phyloP scores from a whole-genome alignment of 1,284 basidiomycete genomes.

The Sutorius eximius region DNA sequence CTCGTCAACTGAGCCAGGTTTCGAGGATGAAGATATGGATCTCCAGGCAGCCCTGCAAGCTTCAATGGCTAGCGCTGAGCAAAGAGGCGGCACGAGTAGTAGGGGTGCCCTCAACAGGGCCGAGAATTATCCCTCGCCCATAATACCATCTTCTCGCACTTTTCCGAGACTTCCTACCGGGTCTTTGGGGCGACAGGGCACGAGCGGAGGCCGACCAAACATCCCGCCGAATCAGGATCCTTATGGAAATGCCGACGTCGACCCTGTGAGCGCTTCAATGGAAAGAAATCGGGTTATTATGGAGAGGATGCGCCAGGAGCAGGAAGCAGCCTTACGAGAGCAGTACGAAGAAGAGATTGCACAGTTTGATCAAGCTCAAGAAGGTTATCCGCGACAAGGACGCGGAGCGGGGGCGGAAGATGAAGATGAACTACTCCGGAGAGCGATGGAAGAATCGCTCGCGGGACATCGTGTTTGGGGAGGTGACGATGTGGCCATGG shows the following conservation, averaged over 20 bases:
- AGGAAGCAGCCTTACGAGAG: constrained; percentile 66
- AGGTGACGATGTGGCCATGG: constrained; percentile 11
- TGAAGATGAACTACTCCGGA: constrained; percentile 60
- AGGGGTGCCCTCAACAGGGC: constrained; percentile 10
- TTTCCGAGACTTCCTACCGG: constrained; percentile 25
- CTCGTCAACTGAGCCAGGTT: constrained; percentile 35
- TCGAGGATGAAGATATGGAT: constrained; percentile 86
- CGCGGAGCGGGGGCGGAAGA: constrained; percentile 40
- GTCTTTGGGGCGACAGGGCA: constrained; percentile 6
- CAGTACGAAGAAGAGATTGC: constrained; percentile 49
- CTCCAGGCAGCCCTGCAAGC: constrained; percentile 85
- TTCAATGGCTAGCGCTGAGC: constrained; percentile 47
- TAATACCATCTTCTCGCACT: constrained; percentile 27
- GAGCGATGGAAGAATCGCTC: constrained; percentile 63
- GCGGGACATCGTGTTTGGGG: constrained; percentile 34
- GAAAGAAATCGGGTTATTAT: constrained; percentile 63
- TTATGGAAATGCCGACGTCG: constrained; percentile 40
- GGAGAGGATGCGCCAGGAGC: constrained; percentile 65
- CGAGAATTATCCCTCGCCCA: constrained; percentile 29
- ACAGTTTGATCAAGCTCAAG: constrained; percentile 22
- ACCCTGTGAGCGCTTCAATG: constrained; percentile 67
- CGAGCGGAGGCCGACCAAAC: constrained; percentile 2
- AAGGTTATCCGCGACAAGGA: constrained; percentile 11
- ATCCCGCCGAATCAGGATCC: constrained; percentile 29
- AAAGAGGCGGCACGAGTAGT: constrained; percentile 1